These are phyloP conservation scores for Strobilomyces echinocephalus DNA, from an alignment of 768 basidiomycete genomes.

Conservation along the genomic window DNA sequence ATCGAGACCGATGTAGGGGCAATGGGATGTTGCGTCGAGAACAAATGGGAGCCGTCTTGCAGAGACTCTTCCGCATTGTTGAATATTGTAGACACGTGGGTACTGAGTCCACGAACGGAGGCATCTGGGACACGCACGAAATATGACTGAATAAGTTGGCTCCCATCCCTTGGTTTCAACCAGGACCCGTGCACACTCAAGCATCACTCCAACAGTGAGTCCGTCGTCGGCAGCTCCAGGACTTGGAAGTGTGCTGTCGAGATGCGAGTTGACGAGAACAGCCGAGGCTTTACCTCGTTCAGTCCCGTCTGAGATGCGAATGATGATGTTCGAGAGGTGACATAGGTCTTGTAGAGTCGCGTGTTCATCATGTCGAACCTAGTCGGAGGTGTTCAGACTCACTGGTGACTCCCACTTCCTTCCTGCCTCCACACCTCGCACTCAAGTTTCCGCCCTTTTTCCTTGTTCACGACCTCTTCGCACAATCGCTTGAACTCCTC, in stretches of 20 bases:
- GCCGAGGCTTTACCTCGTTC: slow-evolving; percentile 71
- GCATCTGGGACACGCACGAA: slow-evolving; percentile 51
- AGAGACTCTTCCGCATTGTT: slow-evolving; percentile 93
- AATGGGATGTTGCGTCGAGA: slow-evolving; percentile 81
- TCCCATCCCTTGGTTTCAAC: slow-evolving; percentile 60
- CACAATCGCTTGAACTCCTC: slow-evolving; percentile 59
- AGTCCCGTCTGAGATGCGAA: slow-evolving; percentile 80
- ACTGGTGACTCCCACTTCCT: slow-evolving; percentile 87
- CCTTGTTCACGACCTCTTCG: slow-evolving; percentile 44
- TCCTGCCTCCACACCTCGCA: slow-evolving; percentile 91
- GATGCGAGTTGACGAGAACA: slow-evolving; percentile 81
- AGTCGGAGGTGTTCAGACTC: slow-evolving; percentile 24
- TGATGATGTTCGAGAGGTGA: slow-evolving; percentile 80
- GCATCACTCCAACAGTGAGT: slow-evolving; percentile 83
- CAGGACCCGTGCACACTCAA: slow-evolving; percentile 81
- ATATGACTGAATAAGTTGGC: slow-evolving; percentile 74
- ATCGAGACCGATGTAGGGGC: slow-evolving; percentile 54
- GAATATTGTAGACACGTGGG: slow-evolving; percentile 55
- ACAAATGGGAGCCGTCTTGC: slow-evolving; percentile 92
- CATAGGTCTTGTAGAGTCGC: slow-evolving; percentile 81
- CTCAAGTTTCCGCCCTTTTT: slow-evolving; percentile 54
- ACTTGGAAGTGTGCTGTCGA: slow-evolving; percentile 86
- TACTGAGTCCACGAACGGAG: background rate
- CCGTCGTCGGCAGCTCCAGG: slow-evolving; percentile 90
- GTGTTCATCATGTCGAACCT: slow-evolving; percentile 93